These are phyloP conservation scores for Elsinoe perseae DNA, from an alignment of 2,329 filamentous ascomycete genomes.

Conservation along the genomic window DNA sequence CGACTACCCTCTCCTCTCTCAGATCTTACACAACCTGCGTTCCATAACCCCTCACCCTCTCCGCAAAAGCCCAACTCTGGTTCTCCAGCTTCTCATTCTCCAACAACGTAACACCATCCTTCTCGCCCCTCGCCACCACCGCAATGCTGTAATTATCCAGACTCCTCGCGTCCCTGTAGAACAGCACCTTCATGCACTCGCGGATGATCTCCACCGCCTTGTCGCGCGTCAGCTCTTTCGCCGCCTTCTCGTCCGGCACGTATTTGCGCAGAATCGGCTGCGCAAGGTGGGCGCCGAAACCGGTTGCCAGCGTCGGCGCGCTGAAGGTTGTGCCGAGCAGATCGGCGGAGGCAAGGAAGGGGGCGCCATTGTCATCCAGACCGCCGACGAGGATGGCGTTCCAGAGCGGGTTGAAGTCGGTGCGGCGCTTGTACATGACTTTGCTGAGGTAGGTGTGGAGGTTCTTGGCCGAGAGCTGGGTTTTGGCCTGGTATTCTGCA, in stretches of 20 bases:
- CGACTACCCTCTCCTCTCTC: neutral
- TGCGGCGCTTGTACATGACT: constrained; percentile 89
- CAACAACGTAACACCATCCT: constrained; percentile 70
- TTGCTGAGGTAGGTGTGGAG: constrained; percentile 95
- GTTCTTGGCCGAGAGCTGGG: constrained; percentile 73
- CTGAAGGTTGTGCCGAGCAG: constrained; percentile 88
- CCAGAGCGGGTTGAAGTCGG: constrained; percentile 95
- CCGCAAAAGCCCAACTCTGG: constrained; percentile 98
- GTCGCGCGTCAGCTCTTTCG: constrained; percentile 64
- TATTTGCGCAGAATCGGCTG: constrained; percentile 80
- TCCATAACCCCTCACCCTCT: constrained; percentile 88
- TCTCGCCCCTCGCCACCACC: constrained; percentile 77
- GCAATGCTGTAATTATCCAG: constrained; percentile 87
- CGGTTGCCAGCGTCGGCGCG: constrained; percentile 81
- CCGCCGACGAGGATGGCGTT: constrained; percentile 90
- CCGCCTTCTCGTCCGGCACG: constrained; percentile 75
- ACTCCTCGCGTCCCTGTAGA: constrained; percentile 91
- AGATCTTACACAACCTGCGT: constrained; percentile 53
- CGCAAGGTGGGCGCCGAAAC: constrained; percentile 86
- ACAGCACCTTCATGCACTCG: constrained; percentile 97
- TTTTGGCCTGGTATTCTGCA: constrained; percentile 17
- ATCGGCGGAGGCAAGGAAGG: constrained; percentile 88
- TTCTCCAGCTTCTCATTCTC: constrained; percentile 82
- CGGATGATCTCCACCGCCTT: constrained; percentile 71
- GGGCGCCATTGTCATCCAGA: constrained; percentile 67